These are phyloP conservation scores for Macrophomina pseudophaseolina DNA, from an alignment of 2,329 filamentous ascomycete genomes.

Conservation along the genomic window DNA sequence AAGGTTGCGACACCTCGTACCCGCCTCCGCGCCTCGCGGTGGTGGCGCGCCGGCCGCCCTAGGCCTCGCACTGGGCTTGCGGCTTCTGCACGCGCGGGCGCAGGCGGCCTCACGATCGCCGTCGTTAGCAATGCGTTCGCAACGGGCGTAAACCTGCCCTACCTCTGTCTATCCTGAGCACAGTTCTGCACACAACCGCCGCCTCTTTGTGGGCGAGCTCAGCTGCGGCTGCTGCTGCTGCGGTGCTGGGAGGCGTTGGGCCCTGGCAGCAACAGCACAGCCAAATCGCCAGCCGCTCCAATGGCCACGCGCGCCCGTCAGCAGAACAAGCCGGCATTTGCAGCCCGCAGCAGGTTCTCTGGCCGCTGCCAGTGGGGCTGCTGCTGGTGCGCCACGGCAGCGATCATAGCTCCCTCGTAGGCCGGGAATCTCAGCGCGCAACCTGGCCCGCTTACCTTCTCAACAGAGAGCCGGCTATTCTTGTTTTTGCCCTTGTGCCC, in stretches of 20 bases:
- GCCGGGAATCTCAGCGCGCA: conserved; percentile 13
- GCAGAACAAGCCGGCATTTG: conserved; percentile 8
- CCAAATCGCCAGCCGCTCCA: neutral
- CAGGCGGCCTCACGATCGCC: conserved; percentile 15
- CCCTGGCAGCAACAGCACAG: neutral
- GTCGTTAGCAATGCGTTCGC: conserved; percentile 10
- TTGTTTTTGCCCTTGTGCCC: conserved; percentile 12
- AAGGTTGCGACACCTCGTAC: neutral
- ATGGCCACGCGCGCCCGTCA: conserved; percentile 12
- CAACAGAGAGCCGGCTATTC: neutral
- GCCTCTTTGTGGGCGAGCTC: neutral
- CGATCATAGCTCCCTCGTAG: conserved; percentile 17
- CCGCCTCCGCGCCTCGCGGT: neutral
- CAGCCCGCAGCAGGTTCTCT: conserved; percentile 4
- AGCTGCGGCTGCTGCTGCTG: no score
- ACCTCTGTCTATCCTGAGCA: no score
- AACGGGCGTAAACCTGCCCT: neutral
- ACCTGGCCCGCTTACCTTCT: conserved; percentile 6
- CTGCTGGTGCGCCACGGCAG: conserved; percentile 21
- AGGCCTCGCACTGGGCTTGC: neutral
- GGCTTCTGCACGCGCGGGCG: neutral
- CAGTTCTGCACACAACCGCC: no score
- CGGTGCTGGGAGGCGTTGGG: neutral
- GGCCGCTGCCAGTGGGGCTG: conserved; percentile 9
- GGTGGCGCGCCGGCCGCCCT: conserved; percentile 2